Conservation (phyloP, 768 basidiomycete genomes). For the Naganishia friedmannii region DNA sequence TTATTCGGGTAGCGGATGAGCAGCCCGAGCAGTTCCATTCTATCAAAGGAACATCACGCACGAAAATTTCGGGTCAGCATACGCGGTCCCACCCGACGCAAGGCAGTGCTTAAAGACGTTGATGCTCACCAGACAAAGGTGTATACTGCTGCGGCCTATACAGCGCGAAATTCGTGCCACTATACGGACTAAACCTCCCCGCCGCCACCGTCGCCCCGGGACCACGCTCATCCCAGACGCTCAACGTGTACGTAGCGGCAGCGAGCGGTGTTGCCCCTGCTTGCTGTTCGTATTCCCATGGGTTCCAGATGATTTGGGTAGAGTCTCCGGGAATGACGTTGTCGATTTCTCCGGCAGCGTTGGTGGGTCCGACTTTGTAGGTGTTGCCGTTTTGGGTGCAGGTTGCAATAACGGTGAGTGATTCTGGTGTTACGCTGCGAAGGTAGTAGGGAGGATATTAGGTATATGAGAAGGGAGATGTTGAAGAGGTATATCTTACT, state of each 20-base stretch:
- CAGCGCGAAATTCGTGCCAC: constrained; percentile 72
- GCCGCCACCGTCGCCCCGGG: constrained; percentile 60
- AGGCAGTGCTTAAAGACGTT: constrained; percentile 1
- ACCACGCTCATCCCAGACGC: constrained; percentile 79
- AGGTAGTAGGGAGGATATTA: not conserved
- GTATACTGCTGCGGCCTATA: constrained; percentile 64
- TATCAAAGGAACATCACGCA: constrained; percentile 10
- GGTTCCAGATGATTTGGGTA: constrained; percentile 70
- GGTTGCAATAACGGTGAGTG: constrained; percentile 74
- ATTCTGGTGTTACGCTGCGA: constrained; percentile 61
- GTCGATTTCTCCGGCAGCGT: constrained; percentile 54
- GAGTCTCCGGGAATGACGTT: constrained; percentile 66
- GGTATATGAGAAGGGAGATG: not conserved
- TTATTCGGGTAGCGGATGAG: constrained; percentile 41
- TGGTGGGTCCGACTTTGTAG: constrained; percentile 77
- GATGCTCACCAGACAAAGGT: constrained; percentile 22
- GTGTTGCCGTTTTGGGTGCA: constrained; percentile 80
- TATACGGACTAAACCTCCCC: constrained; percentile 69
- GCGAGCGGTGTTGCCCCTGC: constrained; percentile 67
- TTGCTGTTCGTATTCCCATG: constrained; percentile 68
- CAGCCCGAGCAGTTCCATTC: constrained; percentile 55
- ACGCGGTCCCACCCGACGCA: not conserved
- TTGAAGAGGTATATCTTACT: constrained; percentile 46
- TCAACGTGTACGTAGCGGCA: constrained; percentile 71
- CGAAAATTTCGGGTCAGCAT: not conserved